phyloP scores from a whole-genome alignment of 352 stramenopile species.

The Phytophthora tubulina region DNA sequence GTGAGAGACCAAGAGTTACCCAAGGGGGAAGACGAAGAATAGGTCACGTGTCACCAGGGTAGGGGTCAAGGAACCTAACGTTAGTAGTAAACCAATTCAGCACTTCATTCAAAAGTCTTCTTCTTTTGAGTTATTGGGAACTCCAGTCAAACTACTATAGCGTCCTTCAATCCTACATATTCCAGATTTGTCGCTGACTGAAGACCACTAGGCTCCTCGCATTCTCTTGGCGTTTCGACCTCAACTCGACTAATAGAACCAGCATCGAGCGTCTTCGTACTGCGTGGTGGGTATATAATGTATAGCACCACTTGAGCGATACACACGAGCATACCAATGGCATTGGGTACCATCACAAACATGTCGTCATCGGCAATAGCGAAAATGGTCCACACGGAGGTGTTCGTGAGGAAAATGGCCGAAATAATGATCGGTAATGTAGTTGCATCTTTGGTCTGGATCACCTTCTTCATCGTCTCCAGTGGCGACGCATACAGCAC shows the following conservation, averaged over 20 bases:
- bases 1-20: neutral
- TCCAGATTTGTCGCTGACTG: no score
- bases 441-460: conserved; percentile 39
- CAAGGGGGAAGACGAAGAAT: neutral
- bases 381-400: conserved; percentile 48
- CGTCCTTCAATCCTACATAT: neutral
- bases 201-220: no score
- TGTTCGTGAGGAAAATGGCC: conserved; percentile 39
- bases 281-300: conserved; percentile 35
- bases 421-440: conserved; percentile 52
- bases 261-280: neutral
- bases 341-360: conserved; percentile 48
- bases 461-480: conserved; percentile 32
- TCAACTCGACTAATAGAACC: no score
- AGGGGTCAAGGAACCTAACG: no score
- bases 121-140: no score
- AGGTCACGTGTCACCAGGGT: no score
- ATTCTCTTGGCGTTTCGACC: no score
- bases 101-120: no score
- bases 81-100: no score
- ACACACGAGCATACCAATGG: conserved; percentile 32
- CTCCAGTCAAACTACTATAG: neutral
- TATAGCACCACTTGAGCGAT: conserved; percentile 40
- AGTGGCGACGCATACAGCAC: conserved; percentile 30
- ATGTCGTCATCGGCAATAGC: conserved; percentile 42